Evolutionary conservation across 164 flowering plant genomes (phyloP), one percentile per base, ranked within the genome.

Genomic region (Liquidambar formosana): DNA sequence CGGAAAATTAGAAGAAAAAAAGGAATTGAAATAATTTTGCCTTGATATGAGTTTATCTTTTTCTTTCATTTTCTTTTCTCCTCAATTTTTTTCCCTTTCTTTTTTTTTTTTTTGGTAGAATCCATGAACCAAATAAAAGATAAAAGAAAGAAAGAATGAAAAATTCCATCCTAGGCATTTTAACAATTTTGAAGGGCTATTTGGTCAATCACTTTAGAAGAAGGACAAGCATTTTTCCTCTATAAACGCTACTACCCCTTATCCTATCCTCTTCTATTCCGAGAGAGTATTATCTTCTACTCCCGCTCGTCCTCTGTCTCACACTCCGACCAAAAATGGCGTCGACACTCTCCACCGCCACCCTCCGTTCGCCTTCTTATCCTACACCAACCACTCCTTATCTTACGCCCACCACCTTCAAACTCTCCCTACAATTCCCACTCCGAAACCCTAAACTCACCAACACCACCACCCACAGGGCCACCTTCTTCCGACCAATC

Each of bases 401-500:
- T 48, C 84, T 77, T 65, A 13, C 76, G 11, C 75, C 38, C 18
- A 21, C 73, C 14, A 11, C 72, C 47, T 41, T 68, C 65, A 47
- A 67, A 41, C 71, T 45, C 73, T 77, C 83, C 81, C 76, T 67
- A 28, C 65, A 70, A 63, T 67, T 68, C 67, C 82, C 68, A 8
- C 27, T 53, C 63, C 45, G 51, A 64, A 65, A 54, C 49, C 80
- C 80, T 75, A 71, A 63, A 26, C 41, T 33, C 41, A 33, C 41
- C 41, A 33, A 2, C 41, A 33, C 41, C 41, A 33, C 70, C 72
- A 57, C 72, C 75, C 80, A 74, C 77, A 79, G 82, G n/a, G 43
- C 78, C 71, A 64, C 80, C 27, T 65, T 54, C 61, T 73, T 82
- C 68, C 81, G 84, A 11, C 89, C 91, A 10, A 38, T 84, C 66